Base-by-base conservation (phyloP, 805 yeast species). In the Candida incommunis region DNA sequence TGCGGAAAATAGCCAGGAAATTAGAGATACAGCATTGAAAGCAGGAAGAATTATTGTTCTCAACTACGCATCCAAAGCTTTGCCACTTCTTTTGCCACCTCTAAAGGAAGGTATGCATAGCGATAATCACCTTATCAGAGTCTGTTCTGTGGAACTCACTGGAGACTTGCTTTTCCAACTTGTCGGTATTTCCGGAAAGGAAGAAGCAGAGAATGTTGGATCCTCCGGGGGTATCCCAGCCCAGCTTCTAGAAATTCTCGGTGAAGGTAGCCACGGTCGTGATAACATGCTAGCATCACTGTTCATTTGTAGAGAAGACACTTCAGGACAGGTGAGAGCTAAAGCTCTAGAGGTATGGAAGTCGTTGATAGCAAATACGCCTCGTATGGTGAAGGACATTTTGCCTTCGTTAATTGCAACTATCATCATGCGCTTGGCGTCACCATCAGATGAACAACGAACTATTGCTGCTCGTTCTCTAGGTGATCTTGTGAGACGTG, bases 311-410 rank as follows among this genome's bases (percentile, higher is more conserved):
- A 87, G 98, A 62, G 84, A 95, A 13, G 99, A 92, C 68, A 75
- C 79, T 34, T 75, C 92, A 31, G 85, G 85, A 53, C 71, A 79
- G 52, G 99, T 92, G 23, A 79, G 98, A 55, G 78, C 78, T 51
- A 83, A 94, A 22, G 80, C 97, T 11, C 76, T 85, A 48, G 96
- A 92, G 55, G 86, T 92, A 41, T 92, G 99, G 99, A 88, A 88
- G 66, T 86, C 95, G 0, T 70, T 92, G 58, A 96, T 92, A 43
- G 83, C 95, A 42, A 92, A 92, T 61, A 92, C 98, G 21, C 97
- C 98, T 40, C 78, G 83, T 58, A 84, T 95, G 2, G 82, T 92
- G 41, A 90, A 84, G 68, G 96, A 88, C 61, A 86, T 92, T 49
- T 64, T 92, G 50, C 94, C 96, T 24, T 71, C 86, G 3, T 75